A percentile compares a stretch with the other conserved stretches of the same genome.
These are phyloP conservation scores for Hymenoscyphus repandus DNA, from an alignment of 2,329 filamentous ascomycete species.

Conservation along the genomic window DNA sequence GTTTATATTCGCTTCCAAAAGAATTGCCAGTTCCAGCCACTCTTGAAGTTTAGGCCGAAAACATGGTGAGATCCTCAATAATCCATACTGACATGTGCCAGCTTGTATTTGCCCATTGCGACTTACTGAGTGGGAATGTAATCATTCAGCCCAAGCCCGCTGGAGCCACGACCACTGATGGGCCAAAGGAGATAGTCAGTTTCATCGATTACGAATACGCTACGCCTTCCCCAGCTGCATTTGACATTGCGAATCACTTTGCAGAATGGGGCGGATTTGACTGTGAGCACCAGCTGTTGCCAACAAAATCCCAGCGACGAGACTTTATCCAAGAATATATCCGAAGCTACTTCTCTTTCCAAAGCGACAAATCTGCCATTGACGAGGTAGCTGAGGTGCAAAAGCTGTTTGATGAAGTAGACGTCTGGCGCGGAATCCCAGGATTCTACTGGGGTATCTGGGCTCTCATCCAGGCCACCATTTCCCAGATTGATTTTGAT, in stretches of 20 bases:
- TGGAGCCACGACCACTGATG: slow-evolving; percentile 30
- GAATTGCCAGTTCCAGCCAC: neutral
- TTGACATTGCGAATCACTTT: slow-evolving; percentile 97
- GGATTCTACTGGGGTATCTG: slow-evolving; percentile 93
- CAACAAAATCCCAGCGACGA: slow-evolving; percentile 68
- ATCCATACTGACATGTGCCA: slow-evolving; percentile 34
- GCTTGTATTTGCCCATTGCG: slow-evolving; percentile 92
- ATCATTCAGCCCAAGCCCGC: slow-evolving; percentile 63
- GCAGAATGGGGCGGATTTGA: slow-evolving; percentile 98
- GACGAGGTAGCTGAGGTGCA: slow-evolving; percentile 59
- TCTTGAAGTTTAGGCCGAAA: neutral
- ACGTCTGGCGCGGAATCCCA: slow-evolving; percentile 80
- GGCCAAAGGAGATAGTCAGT: slow-evolving; percentile 52
- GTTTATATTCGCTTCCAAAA: too few relatives aligned
- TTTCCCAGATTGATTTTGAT: slow-evolving; percentile 95
- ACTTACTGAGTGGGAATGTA: slow-evolving; percentile 92
- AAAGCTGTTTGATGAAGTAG: slow-evolving; percentile 73
- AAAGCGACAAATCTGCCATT: slow-evolving; percentile 23
- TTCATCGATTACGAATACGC: slow-evolving; percentile 99
- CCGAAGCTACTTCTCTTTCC: slow-evolving; percentile 56
- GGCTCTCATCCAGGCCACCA: slow-evolving; percentile 89
- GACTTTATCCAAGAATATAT: slow-evolving; percentile 84
- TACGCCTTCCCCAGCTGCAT: slow-evolving; percentile 86
- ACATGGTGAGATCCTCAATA: neutral
- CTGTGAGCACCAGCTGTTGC: slow-evolving; percentile 81